phyloP scores from a whole-genome alignment of 2,329 filamentous ascomycete species.

The Hymenoscyphus albidus region DNA sequence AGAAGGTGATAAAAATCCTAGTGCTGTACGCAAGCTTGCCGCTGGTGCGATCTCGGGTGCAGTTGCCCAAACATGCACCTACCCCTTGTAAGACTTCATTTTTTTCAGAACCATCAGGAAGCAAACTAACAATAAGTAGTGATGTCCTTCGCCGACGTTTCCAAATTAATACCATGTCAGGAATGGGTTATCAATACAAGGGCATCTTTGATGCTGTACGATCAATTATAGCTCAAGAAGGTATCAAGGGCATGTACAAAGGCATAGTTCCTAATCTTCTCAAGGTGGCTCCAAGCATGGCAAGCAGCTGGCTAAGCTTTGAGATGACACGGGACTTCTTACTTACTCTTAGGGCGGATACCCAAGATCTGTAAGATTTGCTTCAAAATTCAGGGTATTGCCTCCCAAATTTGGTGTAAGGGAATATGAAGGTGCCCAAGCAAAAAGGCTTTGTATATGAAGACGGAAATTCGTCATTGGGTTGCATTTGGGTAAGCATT shows the following conservation, averaged over 20 bases:
- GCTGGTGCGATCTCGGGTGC: constrained; percentile 94
- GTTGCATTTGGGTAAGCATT: constrained; percentile 31
- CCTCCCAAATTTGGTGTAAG: background rate
- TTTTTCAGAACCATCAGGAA: background rate
- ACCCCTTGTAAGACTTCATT: constrained; percentile 74
- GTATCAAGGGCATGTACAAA: constrained; percentile 84
- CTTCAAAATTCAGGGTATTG: background rate
- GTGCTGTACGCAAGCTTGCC: constrained; percentile 72
- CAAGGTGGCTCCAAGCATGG: constrained; percentile 98
- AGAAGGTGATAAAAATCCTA: constrained; percentile 82
- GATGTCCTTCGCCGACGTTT: constrained; percentile 91
- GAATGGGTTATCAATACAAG: constrained; percentile 95
- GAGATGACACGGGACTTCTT: constrained; percentile 89
- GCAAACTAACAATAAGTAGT: constrained; percentile 43
- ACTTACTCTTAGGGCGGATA: constrained; percentile 52
- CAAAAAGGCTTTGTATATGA: constrained; percentile 32
- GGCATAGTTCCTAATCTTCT: constrained; percentile 92
- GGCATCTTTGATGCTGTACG: constrained; percentile 78
- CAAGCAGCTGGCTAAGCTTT: constrained; percentile 96
- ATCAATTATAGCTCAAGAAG: constrained; percentile 80
- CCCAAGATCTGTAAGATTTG: constrained; percentile 22
- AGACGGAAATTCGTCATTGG: constrained; percentile 15
- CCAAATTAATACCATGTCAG: constrained; percentile 98
- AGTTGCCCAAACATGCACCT: constrained; percentile 95
- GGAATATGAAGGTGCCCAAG: constrained; percentile 11